phyloP scores from a whole-genome alignment of 1,284 basidiomycete genomes.

The Cutaneotrichosporon sp. region DNA sequence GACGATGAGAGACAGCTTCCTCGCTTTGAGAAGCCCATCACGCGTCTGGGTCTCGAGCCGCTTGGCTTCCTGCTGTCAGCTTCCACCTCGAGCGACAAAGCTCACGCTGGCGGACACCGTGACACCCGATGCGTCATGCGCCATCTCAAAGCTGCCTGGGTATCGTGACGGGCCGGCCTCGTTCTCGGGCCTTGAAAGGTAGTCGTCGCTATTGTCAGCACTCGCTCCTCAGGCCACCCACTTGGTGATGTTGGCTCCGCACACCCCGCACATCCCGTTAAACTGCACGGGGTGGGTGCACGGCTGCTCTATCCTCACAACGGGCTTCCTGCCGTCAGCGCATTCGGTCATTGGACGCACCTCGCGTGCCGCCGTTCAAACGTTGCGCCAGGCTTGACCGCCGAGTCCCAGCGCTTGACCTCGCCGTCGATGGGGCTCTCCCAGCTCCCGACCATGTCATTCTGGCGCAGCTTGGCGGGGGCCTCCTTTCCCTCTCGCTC shows the following conservation, averaged over 20 bases:
- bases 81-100: neutral
- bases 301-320: slow-evolving; percentile 71
- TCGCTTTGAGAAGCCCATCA: slow-evolving; percentile 69
- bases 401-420: slow-evolving; percentile 45
- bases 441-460: slow-evolving; percentile 81
- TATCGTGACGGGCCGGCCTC: slow-evolving; percentile 38
- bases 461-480: slow-evolving; percentile 53
- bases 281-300: slow-evolving; percentile 94
- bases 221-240: slow-evolving; percentile 60
- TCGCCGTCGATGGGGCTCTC: slow-evolving; percentile 77
- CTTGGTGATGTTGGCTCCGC: slow-evolving; percentile 91
- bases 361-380: slow-evolving; percentile 37
- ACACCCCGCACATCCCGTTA: slow-evolving; percentile 86
- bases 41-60: slow-evolving; percentile 82
- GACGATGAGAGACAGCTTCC: slow-evolving; percentile 90
- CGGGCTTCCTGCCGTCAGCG: slow-evolving; percentile 54
- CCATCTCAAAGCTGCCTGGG: slow-evolving; percentile 48
- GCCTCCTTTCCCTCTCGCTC: slow-evolving; percentile 23
- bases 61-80: slow-evolving; percentile 70
- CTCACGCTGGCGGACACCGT: slow-evolving; percentile 53
- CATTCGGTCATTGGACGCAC: slow-evolving; percentile 25
- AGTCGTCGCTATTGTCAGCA: slow-evolving; percentile 66
- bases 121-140: slow-evolving; percentile 51
- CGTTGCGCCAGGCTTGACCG: slow-evolving; percentile 34
- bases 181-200: slow-evolving; percentile 80